Evolutionary conservation across 2,329 filamentous ascomycete genomes (phyloP).

Genomic region (Exutisphaerella laricina): DNA sequence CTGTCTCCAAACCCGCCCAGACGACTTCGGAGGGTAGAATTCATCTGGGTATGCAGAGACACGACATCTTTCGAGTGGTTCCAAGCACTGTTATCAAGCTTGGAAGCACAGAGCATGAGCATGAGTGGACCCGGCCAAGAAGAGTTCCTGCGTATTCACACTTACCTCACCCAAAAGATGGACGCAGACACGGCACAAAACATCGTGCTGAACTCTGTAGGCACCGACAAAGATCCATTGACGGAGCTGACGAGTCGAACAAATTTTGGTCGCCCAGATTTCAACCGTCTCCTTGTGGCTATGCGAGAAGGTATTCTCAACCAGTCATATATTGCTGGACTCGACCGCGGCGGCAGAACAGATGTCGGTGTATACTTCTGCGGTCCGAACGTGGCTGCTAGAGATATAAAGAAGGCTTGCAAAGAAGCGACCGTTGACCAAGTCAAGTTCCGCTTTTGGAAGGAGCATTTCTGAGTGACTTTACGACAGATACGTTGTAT

Average conservation of each 20-base stretch:
- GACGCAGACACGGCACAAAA: constrained; percentile 92
- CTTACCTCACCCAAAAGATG: constrained; percentile 89
- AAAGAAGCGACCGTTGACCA: constrained; percentile 66
- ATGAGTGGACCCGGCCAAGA: constrained; percentile 49
- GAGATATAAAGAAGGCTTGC: constrained; percentile 78
- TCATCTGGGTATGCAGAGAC: constrained; percentile 98
- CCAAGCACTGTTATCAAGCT: constrained; percentile 82
- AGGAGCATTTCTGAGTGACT: constrained; percentile 64
- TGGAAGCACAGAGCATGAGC: constrained; percentile 77
- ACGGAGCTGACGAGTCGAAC: constrained; percentile 86
- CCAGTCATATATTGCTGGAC: constrained; percentile 74
- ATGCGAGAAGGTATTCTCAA: constrained; percentile 87
- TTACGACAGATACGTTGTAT: background rate
- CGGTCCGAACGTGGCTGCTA: constrained; percentile 73
- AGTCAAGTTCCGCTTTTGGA: constrained; percentile 97
- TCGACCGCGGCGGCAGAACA: constrained; percentile 63
- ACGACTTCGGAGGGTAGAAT: constrained; percentile 89
- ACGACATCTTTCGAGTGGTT: constrained; percentile 98
- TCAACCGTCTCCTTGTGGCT: constrained; percentile 67
- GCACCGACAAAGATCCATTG: constrained; percentile 78
- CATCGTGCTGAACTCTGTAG: constrained; percentile 93
- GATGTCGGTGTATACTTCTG: constrained; percentile 98
- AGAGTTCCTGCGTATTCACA: constrained; percentile 96
- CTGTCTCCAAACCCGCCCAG: constrained; percentile 82
- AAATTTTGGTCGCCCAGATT: constrained; percentile 93